Conservation (phyloP, 176 grass and related monocot genomes). For the Ensete ventricosum region DNA sequence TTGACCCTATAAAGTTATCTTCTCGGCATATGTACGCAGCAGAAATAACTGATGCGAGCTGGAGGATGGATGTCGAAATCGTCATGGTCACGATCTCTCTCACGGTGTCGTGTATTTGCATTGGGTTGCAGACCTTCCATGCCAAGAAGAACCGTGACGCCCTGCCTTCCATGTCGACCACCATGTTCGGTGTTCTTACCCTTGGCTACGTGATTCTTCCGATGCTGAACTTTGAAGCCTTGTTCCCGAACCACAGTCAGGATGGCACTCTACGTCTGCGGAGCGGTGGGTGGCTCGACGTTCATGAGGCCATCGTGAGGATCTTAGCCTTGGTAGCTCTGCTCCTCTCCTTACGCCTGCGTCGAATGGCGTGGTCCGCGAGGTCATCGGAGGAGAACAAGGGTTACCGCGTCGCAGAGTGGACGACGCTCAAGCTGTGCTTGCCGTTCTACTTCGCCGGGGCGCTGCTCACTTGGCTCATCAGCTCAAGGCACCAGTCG, state of each 20-base stretch:
- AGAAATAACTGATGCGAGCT: not conserved
- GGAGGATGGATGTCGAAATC: not conserved
- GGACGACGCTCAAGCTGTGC: not conserved
- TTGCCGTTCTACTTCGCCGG: slow-evolving; percentile 7
- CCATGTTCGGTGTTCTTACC: not conserved
- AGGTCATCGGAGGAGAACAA: not conserved
- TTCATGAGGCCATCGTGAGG: slow-evolving; percentile 39
- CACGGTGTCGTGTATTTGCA: not conserved
- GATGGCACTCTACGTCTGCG: not conserved
- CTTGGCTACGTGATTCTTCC: not conserved
- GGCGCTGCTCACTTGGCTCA: not conserved
- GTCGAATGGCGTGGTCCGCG: slow-evolving; percentile 15
- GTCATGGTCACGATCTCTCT: not conserved
- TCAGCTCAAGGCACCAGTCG: too few relatives aligned
- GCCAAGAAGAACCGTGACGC: not conserved
- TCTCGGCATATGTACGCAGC: rapidly evolving
- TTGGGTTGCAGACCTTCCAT: not conserved
- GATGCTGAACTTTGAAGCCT: slow-evolving; percentile 34
- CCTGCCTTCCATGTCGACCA: not conserved
- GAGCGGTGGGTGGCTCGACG: slow-evolving; percentile 19
- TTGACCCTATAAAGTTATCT: not conserved
- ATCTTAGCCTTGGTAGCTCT: slow-evolving; percentile 38
- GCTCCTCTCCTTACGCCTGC: slow-evolving; percentile 30
- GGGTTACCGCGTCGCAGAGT: not conserved
- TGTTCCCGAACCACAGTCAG: slow-evolving; percentile 37